Evolutionary conservation across 768 basidiomycete genomes (phyloP).

Genomic region (Boletus pseudopeckii): DNA sequence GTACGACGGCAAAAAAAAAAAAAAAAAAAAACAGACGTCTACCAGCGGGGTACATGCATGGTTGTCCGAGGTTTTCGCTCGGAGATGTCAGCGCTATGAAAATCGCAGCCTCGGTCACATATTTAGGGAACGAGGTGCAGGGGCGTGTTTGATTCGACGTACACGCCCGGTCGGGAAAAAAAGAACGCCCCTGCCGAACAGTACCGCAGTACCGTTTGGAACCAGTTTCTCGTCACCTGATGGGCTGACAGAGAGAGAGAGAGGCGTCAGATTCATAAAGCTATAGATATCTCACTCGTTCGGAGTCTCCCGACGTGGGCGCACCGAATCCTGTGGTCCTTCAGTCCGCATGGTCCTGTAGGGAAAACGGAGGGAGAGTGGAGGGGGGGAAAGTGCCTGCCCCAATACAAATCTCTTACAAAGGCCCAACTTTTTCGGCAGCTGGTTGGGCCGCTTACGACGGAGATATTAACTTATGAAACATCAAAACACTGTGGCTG

Average conservation of each 20-base stretch:
- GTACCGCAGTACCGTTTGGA: no score
- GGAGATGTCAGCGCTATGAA: neutral
- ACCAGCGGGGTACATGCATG: neutral
- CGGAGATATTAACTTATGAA: slow-evolving; percentile 8
- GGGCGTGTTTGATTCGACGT: neutral
- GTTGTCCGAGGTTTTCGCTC: slow-evolving; percentile 14
- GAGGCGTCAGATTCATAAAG: neutral
- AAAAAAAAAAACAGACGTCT: neutral
- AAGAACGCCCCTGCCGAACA: neutral
- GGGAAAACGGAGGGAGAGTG: neutral
- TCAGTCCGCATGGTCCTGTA: neutral
- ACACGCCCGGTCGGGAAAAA: neutral
- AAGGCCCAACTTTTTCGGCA: neutral
- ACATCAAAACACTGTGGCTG: neutral
- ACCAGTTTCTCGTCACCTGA: no score
- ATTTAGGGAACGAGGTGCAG: neutral
- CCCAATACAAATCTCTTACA: neutral
- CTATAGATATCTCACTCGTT: no score
- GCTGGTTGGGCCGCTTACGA: neutral
- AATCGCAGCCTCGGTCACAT: neutral
- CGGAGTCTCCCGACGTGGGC: neutral
- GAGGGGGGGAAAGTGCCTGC: neutral
- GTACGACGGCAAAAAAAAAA: neutral
- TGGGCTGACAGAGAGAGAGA: neutral
- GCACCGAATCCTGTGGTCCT: neutral